phyloP scores from a whole-genome alignment of 2,329 filamentous ascomycete genomes.

The Trichoderma sp. region DNA sequence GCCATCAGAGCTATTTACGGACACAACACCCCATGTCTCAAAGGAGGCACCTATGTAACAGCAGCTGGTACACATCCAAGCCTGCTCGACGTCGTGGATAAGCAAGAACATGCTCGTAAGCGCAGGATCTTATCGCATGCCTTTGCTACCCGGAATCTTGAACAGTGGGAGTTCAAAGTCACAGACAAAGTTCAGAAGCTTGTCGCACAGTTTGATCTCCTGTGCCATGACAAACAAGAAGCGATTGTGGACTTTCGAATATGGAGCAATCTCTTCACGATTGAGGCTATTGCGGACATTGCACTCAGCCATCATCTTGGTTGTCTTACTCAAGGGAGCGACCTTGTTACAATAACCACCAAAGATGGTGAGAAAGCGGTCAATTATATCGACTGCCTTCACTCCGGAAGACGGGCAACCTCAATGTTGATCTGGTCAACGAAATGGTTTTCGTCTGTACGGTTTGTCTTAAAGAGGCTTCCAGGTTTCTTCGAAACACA shows the following conservation, averaged over 20 bases:
- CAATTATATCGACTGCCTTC: neutral
- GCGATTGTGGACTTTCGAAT: neutral
- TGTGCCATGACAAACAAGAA: neutral
- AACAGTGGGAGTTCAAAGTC: neutral
- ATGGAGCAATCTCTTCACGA: neutral
- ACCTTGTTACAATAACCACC: neutral
- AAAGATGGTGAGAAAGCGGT: neutral
- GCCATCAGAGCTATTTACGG: neutral
- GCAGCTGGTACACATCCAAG: neutral
- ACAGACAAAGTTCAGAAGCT: neutral
- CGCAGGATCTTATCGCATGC: neutral
- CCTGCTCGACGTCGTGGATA: neutral
- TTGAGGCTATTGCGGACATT: neutral
- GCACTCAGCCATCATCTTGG: neutral
- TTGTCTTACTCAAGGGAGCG: neutral
- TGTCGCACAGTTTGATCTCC: neutral
- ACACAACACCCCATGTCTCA: neutral
- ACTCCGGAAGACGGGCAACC: neutral
- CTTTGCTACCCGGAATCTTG: neutral
- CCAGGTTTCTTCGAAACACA: neutral
- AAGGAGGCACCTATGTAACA: neutral
- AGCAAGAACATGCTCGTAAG: neutral
- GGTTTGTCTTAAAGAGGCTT: neutral
- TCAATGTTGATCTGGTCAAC: neutral
- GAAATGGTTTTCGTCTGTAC: neutral